Percentiles rank a stretch among this genome's conserved stretches.
phyloP scores from a whole-genome alignment of 495 filamentous ascomycete species.

The Paragyromitra xinjiangensis region DNA sequence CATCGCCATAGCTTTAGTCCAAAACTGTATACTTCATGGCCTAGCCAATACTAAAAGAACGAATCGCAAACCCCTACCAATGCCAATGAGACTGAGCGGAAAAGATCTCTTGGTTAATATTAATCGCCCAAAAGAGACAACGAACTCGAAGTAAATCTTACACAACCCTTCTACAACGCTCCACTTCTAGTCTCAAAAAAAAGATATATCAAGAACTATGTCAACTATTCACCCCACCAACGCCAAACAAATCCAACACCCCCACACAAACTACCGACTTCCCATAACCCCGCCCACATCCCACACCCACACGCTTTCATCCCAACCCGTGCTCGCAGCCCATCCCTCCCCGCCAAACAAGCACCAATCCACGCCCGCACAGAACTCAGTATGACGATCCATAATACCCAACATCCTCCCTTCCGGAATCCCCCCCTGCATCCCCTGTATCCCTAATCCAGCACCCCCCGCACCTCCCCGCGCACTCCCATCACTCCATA shows the following conservation, averaged over 20 bases:
- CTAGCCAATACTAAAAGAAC: too few species aligned
- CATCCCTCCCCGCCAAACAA: slow-evolving; percentile 94
- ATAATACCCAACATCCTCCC: slow-evolving; percentile 84
- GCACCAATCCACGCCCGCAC: slow-evolving; percentile 98
- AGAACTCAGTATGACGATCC: slow-evolving; percentile 93
- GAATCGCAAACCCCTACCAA: neutral
- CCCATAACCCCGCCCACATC: slow-evolving; percentile 78
- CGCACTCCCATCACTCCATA: slow-evolving; percentile 84
- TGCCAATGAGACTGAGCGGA: neutral
- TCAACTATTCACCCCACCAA: neutral
- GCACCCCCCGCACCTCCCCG: slow-evolving; percentile 61
- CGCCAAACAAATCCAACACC: neutral
- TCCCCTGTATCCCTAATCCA: slow-evolving; percentile 19
- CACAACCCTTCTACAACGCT: neutral
- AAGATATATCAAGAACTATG: neutral
- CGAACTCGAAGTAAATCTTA: neutral
- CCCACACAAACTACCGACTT: slow-evolving; percentile 22
- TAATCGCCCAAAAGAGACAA: neutral
- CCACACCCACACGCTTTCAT: slow-evolving; percentile 89
- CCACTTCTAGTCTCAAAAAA: neutral
- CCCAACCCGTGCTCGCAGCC: slow-evolving; percentile 94
- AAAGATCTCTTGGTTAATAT: neutral
- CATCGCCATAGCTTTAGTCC: neutral
- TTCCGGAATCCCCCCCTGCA: slow-evolving; percentile 58
- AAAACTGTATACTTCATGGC: too few species aligned